Percentiles rank a stretch among this genome's conserved stretches.
Conservation (phyloP, 192 early-diverging fungal genomes). For the Powellomyces hirtus region DNA sequence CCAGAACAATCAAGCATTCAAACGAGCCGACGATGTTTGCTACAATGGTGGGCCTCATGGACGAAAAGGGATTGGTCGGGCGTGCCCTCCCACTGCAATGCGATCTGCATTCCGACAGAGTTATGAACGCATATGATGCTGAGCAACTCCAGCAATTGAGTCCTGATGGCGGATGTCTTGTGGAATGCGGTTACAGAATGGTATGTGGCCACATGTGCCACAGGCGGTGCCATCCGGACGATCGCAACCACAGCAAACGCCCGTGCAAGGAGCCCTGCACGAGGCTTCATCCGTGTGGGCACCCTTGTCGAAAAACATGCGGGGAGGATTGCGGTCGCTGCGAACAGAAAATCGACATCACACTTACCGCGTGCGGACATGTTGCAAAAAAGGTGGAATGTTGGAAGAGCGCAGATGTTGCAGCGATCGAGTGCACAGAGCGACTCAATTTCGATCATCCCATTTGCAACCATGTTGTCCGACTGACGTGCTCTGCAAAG, state of each 20-base stretch:
- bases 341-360: background rate
- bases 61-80: slow-evolving; percentile 31
- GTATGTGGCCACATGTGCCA: slow-evolving; percentile 57
- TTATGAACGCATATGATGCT: slow-evolving; percentile 23
- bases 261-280: slow-evolving; percentile 45
- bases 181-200: slow-evolving; percentile 38
- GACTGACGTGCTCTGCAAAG: slow-evolving; percentile 26
- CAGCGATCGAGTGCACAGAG: background rate
- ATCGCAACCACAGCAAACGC: slow-evolving; percentile 38
- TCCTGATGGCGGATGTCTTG: slow-evolving; percentile 55
- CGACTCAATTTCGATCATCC: slow-evolving; percentile 26
- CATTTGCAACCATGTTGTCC: slow-evolving; percentile 40
- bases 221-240: slow-evolving; percentile 49
- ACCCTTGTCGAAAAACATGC: slow-evolving; percentile 47
- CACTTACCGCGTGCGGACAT: slow-evolving; percentile 29
- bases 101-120: slow-evolving; percentile 42
- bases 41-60: slow-evolving; percentile 17
- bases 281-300: slow-evolving; percentile 42
- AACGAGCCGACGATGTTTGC: background rate
- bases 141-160: slow-evolving; percentile 32
- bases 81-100: slow-evolving; percentile 47
- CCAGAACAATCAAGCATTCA: slow-evolving; percentile 1
- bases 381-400: background rate
- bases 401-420: background rate
- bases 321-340: slow-evolving; percentile 48